Conservation (phyloP, 75 land plant species). For the Cupressus sempervirens region DNA sequence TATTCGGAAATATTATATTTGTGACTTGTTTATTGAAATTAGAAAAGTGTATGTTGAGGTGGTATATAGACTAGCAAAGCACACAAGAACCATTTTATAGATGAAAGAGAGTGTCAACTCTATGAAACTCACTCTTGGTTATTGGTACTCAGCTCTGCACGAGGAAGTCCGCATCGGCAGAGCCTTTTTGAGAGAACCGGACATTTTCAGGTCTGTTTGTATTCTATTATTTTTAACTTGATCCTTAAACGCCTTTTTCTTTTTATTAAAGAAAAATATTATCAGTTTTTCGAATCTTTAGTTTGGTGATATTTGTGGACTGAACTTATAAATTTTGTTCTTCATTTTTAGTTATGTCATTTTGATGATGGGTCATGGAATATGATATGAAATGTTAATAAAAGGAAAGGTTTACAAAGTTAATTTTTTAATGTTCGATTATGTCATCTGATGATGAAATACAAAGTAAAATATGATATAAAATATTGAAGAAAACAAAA, state of each 20-base stretch:
- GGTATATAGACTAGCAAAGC: background rate
- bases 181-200: conserved; percentile 46
- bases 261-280: background rate
- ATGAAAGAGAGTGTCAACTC: background rate
- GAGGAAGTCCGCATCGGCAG: conserved; percentile 79
- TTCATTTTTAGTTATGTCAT: too few species aligned
- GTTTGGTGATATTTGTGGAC: too few species aligned
- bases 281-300: background rate
- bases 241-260: background rate
- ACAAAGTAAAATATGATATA: too few species aligned
- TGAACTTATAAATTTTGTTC: too few species aligned
- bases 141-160: conserved; percentile 51
- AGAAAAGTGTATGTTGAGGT: background rate
- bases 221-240: background rate
- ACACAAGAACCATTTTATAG: background rate
- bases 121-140: background rate
- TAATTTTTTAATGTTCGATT: too few species aligned
- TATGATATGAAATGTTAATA: too few species aligned
- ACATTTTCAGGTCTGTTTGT: conserved; percentile 61
- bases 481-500: too few species aligned
- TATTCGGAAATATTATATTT: background rate
- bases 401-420: too few species aligned
- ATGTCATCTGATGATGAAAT: too few species aligned
- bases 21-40: background rate
- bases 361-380: too few species aligned